Evolutionary conservation across 257 asterid genomes (phyloP).

Genomic region (Solanum corneliomulleri): DNA sequence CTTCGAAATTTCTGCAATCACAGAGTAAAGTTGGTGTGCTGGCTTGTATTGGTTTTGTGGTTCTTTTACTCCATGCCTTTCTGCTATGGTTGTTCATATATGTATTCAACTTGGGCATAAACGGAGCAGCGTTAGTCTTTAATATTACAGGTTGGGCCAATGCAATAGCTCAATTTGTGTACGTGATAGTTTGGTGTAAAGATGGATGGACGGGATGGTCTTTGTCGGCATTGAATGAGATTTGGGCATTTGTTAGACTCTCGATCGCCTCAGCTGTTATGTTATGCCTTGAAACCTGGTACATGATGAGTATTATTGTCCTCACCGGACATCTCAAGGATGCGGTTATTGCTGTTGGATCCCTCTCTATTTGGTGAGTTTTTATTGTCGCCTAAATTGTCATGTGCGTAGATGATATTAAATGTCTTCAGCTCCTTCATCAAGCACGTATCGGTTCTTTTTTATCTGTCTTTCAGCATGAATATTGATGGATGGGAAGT

Average conservation of each 20-base stretch:
- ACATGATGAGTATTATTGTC: constrained; percentile 65
- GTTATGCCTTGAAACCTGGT: constrained; percentile 87
- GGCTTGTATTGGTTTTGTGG: constrained; percentile 43
- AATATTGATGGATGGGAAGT: constrained; percentile 54
- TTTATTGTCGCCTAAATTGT: not conserved
- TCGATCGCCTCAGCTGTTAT: constrained; percentile 81
- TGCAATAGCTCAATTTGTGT: constrained; percentile 43
- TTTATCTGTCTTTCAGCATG: constrained; percentile 28
- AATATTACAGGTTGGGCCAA: constrained; percentile 44
- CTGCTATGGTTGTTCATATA: constrained; percentile 51
- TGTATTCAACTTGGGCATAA: constrained; percentile 41
- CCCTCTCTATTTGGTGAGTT: constrained; percentile 73
- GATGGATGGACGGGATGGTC: constrained; percentile 90
- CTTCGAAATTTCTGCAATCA: constrained; percentile 72
- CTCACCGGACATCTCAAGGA: constrained; percentile 63
- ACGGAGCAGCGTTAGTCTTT: constrained; percentile 56
- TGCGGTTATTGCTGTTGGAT: constrained; percentile 67
- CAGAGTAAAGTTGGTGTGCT: constrained; percentile 67
- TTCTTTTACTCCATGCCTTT: constrained; percentile 25
- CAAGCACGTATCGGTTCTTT: not conserved
- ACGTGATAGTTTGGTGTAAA: constrained; percentile 67
- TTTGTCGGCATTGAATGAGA: constrained; percentile 43
- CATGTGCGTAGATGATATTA: constrained; percentile 29
- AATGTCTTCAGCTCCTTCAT: not conserved
- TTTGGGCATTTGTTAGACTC: constrained; percentile 73